Percentiles rank a stretch among this genome's conserved stretches.
Evolutionary conservation across 2,329 filamentous ascomycete genomes (phyloP).

Genomic region (Stachybotrys echinatus): DNA sequence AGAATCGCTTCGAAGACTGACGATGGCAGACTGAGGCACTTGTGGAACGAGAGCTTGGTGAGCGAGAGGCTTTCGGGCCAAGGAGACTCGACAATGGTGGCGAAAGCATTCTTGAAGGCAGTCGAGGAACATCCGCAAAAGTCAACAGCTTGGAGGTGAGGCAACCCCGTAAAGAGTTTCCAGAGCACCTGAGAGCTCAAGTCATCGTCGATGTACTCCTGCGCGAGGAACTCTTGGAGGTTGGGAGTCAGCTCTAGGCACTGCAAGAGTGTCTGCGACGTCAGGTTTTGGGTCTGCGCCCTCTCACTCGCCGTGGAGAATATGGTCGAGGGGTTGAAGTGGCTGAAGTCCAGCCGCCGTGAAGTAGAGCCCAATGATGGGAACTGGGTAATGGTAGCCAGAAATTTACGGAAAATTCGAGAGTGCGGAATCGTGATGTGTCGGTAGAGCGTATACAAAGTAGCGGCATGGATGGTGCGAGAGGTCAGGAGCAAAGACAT

Average conservation of each 20-base stretch:
- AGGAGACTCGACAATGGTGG: slow-evolving; percentile 43
- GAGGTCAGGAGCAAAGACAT: slow-evolving; percentile 73
- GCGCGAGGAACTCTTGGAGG: slow-evolving; percentile 71
- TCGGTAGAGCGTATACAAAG: slow-evolving; percentile 69
- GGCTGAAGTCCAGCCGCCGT: slow-evolving; percentile 75
- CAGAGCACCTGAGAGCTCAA: slow-evolving; percentile 61
- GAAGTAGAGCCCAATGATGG: slow-evolving; percentile 69
- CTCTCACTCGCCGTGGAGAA: slow-evolving; percentile 73
- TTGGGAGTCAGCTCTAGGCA: slow-evolving; percentile 69
- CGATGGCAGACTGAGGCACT: slow-evolving; percentile 66
- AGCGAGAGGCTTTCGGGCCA: slow-evolving; percentile 54
- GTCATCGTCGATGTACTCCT: slow-evolving; percentile 78
- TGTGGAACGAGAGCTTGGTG: slow-evolving; percentile 69
- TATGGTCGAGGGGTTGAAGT: slow-evolving; percentile 75
- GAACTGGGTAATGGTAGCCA: slow-evolving; percentile 62
- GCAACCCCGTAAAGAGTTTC: slow-evolving; percentile 65
- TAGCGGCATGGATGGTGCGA: slow-evolving; percentile 66
- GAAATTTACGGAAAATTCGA: slow-evolving; percentile 75
- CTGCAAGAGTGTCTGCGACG: slow-evolving; percentile 64
- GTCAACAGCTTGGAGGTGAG: slow-evolving; percentile 62
- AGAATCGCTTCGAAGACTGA: slow-evolving; percentile 64
- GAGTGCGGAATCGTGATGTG: slow-evolving; percentile 81
- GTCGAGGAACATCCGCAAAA: slow-evolving; percentile 71
- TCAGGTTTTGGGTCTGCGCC: slow-evolving; percentile 69
- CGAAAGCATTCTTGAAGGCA: slow-evolving; percentile 62